Evolutionary conservation across 352 stramenopile species (phyloP).

Genomic region (Discostella stelligera): DNA sequence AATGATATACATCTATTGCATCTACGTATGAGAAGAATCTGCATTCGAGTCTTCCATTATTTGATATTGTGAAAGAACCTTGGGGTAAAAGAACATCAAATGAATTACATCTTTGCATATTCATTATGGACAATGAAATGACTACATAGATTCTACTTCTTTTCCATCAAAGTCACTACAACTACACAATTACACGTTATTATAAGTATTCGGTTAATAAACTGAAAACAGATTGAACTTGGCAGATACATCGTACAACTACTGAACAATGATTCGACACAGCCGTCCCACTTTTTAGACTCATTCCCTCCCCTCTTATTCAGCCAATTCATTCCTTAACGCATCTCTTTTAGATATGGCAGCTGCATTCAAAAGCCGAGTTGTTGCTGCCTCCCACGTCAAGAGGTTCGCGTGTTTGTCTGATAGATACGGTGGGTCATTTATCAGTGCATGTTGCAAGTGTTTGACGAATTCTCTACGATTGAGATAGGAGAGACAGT

Average conservation of each 20-base stretch:
- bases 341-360: slow-evolving; percentile 62
- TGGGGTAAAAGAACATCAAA: too few relatives aligned
- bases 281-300: slow-evolving; percentile 23
- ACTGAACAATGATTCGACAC: too few relatives aligned
- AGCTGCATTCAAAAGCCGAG: slow-evolving; percentile 67
- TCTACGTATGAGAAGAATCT: not conserved
- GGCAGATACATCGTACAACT: too few relatives aligned
- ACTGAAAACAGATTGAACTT: too few relatives aligned
- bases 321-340: slow-evolving; percentile 29
- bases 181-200: not conserved
- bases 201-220: not conserved
- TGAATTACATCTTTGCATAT: not conserved
- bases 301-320: slow-evolving; percentile 42
- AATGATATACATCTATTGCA: not conserved
- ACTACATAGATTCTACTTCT: not conserved
- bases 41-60: too few relatives aligned
- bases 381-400: slow-evolving; percentile 84
- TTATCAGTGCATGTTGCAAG: slow-evolving; percentile 74
- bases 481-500: slow-evolving; percentile 81
- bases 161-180: not conserved
- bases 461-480: slow-evolving; percentile 65
- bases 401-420: slow-evolving; percentile 64
- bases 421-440: slow-evolving; percentile 77
- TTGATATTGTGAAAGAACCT: not conserved
- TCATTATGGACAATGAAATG: not conserved